These are phyloP conservation scores for Uncinocarpus reesii DNA, from an alignment of 2,329 filamentous ascomycete genomes.

Conservation along the genomic window DNA sequence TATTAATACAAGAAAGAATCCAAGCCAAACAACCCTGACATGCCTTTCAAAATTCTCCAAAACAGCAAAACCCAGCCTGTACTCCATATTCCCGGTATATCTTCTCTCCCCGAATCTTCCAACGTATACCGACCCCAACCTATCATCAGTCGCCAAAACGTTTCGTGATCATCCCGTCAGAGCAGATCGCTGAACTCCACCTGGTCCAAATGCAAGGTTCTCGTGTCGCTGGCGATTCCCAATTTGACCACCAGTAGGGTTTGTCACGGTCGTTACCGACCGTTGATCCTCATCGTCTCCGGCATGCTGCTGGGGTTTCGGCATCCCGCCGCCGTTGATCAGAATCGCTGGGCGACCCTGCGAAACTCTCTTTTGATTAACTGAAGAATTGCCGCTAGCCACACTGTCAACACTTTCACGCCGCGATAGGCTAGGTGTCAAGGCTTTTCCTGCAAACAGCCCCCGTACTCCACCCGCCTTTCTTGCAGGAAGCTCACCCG, in stretches of 20 bases:
- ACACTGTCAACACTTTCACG: slow-evolving; percentile 34
- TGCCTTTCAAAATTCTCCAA: neutral
- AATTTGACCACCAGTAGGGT: neutral
- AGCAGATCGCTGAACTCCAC: slow-evolving; percentile 7
- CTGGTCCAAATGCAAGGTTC: slow-evolving; percentile 4
- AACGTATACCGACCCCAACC: neutral
- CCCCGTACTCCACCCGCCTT: slow-evolving; percentile 45
- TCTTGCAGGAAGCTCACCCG: slow-evolving; percentile 47
- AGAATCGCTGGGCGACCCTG: slow-evolving; percentile 4
- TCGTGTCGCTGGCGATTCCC: neutral
- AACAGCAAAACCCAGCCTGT: neutral
- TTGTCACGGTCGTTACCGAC: slow-evolving; percentile 3
- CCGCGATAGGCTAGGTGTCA: slow-evolving; percentile 30
- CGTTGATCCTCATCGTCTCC: slow-evolving; percentile 5
- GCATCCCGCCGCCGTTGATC: slow-evolving; percentile 5
- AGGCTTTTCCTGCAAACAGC: slow-evolving; percentile 28
- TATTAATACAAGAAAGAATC: neutral
- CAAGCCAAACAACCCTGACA: slow-evolving; percentile 1
- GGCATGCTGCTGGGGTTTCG: neutral
- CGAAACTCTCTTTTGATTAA: slow-evolving; percentile 9
- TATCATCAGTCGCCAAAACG: neutral
- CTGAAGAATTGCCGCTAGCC: slow-evolving; percentile 9
- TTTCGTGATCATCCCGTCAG: slow-evolving; percentile 5
- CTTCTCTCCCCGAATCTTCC: neutral
- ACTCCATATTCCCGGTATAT: neutral